Evolutionary conservation across 768 basidiomycete species (phyloP).

Genomic region (Naganishia onofrii): DNA sequence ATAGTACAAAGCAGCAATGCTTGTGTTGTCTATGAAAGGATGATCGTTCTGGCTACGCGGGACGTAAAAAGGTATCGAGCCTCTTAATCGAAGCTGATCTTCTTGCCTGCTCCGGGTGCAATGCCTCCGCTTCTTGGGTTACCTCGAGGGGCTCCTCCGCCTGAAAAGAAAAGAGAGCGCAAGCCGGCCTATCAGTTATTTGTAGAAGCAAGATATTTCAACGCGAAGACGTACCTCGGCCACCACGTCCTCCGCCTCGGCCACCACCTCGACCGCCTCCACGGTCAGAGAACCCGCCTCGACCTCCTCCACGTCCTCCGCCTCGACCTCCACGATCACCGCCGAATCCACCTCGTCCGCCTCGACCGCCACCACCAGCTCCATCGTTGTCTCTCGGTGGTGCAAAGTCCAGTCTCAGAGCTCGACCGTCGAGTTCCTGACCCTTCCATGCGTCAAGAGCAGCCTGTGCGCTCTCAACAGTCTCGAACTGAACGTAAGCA

Average conservation of each 20-base stretch:
- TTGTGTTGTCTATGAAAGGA: neutral
- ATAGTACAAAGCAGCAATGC: slow-evolving; percentile 7
- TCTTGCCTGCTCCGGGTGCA: slow-evolving; percentile 61
- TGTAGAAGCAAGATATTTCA: slow-evolving; percentile 41
- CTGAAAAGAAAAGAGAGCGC: slow-evolving; percentile 26
- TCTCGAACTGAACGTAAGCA: slow-evolving; percentile 91
- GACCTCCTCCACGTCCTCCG: slow-evolving; percentile 40
- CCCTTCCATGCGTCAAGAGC: slow-evolving; percentile 71
- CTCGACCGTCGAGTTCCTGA: slow-evolving; percentile 74
- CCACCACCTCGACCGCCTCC: slow-evolving; percentile 39
- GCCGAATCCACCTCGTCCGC: slow-evolving; percentile 57
- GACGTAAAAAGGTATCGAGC: neutral
- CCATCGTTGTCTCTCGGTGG: slow-evolving; percentile 65
- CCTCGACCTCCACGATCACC: slow-evolving; percentile 46
- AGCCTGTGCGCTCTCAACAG: slow-evolving; percentile 72
- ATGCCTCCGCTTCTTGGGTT: slow-evolving; percentile 64
- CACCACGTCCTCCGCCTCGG: slow-evolving; percentile 41
- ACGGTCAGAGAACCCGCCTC: slow-evolving; percentile 55
- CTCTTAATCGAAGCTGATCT: slow-evolving; percentile 50
- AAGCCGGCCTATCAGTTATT: no score
- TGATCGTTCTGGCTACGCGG: neutral
- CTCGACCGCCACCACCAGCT: slow-evolving; percentile 49
- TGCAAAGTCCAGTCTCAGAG: slow-evolving; percentile 68
- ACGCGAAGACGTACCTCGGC: slow-evolving; percentile 38
- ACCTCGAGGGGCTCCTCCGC: slow-evolving; percentile 32